A percentile compares a stretch with the other conserved stretches of the same genome.
phyloP scores from a whole-genome alignment of 768 basidiomycete species.

The Leccinum fibrillosum region DNA sequence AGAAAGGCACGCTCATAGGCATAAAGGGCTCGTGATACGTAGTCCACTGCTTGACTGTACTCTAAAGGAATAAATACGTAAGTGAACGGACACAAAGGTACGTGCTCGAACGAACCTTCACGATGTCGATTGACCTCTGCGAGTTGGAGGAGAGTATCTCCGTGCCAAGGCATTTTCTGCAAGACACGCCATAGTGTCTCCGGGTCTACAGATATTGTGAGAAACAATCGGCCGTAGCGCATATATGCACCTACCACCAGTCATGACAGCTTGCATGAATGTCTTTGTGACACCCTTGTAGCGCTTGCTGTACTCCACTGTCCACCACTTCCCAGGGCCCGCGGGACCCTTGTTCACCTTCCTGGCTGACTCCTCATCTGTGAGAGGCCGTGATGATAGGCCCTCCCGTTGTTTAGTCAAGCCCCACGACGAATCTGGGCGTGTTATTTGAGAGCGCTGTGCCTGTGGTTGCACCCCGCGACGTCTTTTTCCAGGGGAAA shows the following conservation, averaged over 20 bases:
- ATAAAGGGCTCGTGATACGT: constrained; percentile 89
- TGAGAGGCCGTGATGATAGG: constrained; percentile 58
- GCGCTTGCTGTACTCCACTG: constrained; percentile 78
- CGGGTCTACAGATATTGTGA: constrained; percentile 51
- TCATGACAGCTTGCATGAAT: constrained; percentile 78
- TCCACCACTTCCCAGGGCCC: constrained; percentile 80
- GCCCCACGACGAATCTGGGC: constrained; percentile 76
- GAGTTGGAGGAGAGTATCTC: constrained; percentile 64
- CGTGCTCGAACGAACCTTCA: constrained; percentile 57
- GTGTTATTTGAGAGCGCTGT: constrained; percentile 70
- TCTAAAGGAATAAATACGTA: constrained; percentile 41
- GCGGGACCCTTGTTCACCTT: constrained; percentile 42
- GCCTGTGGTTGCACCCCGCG: constrained; percentile 35
- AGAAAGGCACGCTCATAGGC: constrained; percentile 90
- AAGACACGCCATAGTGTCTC: constrained; percentile 75
- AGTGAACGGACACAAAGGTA: not conserved
- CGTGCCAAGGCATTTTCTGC: constrained; percentile 84
- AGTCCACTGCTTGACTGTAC: constrained; percentile 80
- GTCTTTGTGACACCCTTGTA: constrained; percentile 80
- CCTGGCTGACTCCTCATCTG: constrained; percentile 48
- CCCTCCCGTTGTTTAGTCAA: constrained; percentile 69
- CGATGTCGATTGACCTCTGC: constrained; percentile 53
- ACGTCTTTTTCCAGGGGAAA: constrained; percentile 36
- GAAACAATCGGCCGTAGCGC: not conserved
- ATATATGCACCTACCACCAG: constrained; percentile 59